These are phyloP conservation scores for Sporothrix mexicana DNA, from an alignment of 2,329 filamentous ascomycete species.

Conservation along the genomic window DNA sequence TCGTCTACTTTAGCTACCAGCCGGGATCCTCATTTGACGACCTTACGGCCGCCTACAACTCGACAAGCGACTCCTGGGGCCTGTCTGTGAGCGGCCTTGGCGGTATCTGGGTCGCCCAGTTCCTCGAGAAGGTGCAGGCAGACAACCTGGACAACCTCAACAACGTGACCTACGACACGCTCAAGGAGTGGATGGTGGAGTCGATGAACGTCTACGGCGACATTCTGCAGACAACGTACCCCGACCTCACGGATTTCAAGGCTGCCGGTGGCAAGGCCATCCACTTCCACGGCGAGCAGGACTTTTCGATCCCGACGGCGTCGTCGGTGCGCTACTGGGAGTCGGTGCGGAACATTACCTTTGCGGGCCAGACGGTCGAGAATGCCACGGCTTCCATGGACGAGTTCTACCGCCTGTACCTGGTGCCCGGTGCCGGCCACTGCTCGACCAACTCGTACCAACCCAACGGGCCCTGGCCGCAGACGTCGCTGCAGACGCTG, in stretches of 20 bases:
- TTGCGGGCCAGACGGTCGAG: conserved; percentile 31
- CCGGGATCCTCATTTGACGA: conserved; percentile 42
- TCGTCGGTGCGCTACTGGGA: conserved; percentile 51
- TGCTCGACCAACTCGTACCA: conserved; percentile 51
- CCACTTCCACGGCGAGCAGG: conserved; percentile 59
- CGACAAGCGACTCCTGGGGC: conserved; percentile 39
- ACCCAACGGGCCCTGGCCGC: conserved; percentile 51
- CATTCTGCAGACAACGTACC: conserved; percentile 52
- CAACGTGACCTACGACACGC: conserved; percentile 58
- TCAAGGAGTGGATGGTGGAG: conserved; percentile 55
- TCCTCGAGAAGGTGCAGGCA: conserved; percentile 8
- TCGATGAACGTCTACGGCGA: conserved; percentile 56
- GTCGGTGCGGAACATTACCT: conserved; percentile 56
- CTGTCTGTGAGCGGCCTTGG: conserved; percentile 41
- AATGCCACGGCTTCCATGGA: conserved; percentile 40
- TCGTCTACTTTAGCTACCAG: conserved; percentile 47
- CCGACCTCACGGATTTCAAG: conserved; percentile 55
- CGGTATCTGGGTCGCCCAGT: conserved; percentile 44
- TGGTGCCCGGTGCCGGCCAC: conserved; percentile 58
- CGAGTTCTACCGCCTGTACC: conserved; percentile 44
- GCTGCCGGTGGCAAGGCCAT: conserved; percentile 56
- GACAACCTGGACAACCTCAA: conserved; percentile 41
- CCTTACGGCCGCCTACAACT: conserved; percentile 36
- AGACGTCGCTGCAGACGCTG: conserved; percentile 36
- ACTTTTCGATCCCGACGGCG: conserved; percentile 53